A percentile compares a stretch with the other conserved stretches of the same genome.
These are phyloP conservation scores for Mesembryanthemum crystallinum DNA, from an alignment of 148 eudicot species.

Conservation along the genomic window DNA sequence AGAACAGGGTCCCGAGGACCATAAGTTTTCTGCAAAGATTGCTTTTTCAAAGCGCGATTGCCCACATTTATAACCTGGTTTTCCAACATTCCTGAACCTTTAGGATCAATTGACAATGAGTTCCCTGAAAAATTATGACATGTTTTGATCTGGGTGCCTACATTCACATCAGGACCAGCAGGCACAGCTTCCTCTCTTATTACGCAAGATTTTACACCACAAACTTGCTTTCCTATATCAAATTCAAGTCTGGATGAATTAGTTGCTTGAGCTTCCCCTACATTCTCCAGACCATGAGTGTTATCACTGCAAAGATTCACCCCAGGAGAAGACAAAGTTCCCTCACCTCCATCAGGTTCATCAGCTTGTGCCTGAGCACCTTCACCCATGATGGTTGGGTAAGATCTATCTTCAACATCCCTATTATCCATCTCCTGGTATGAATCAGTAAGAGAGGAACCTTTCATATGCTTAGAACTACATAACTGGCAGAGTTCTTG, in stretches of 20 bases:
- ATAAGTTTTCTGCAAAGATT: slow-evolving; percentile 12
- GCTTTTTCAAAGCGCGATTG: slow-evolving; percentile 17
- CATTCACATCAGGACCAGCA: slow-evolving; percentile 17
- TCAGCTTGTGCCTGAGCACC: slow-evolving; percentile 17
- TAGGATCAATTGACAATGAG: slow-evolving; percentile 16
- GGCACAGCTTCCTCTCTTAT: slow-evolving; percentile 22
- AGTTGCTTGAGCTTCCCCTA: slow-evolving; percentile 17
- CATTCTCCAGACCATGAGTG: slow-evolving; percentile 11
- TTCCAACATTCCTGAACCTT: slow-evolving; percentile 11
- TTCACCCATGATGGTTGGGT: slow-evolving; percentile 21
- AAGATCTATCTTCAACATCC: slow-evolving; percentile 26
- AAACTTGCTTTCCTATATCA: slow-evolving; percentile 22
- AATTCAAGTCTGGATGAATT: slow-evolving; percentile 21
- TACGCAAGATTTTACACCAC: slow-evolving; percentile 20
- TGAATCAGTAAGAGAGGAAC: slow-evolving; percentile 24
- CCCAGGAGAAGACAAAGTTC: slow-evolving; percentile 11
- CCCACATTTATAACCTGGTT: slow-evolving; percentile 19
- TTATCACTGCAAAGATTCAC: slow-evolving; percentile 7
- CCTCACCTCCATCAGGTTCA: slow-evolving; percentile 28
- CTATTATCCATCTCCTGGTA: slow-evolving; percentile 18
- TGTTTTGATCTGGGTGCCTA: slow-evolving; percentile 17
- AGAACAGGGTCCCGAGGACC: slow-evolving; percentile 16
- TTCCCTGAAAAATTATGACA: slow-evolving; percentile 15
- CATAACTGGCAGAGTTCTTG: slow-evolving; percentile 30
- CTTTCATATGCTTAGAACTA: slow-evolving; percentile 21